Evolutionary conservation across 1,284 basidiomycete genomes (phyloP), one percentile per base, ranked within the genome.

Genomic region (Ceratobasidium sp.): DNA sequence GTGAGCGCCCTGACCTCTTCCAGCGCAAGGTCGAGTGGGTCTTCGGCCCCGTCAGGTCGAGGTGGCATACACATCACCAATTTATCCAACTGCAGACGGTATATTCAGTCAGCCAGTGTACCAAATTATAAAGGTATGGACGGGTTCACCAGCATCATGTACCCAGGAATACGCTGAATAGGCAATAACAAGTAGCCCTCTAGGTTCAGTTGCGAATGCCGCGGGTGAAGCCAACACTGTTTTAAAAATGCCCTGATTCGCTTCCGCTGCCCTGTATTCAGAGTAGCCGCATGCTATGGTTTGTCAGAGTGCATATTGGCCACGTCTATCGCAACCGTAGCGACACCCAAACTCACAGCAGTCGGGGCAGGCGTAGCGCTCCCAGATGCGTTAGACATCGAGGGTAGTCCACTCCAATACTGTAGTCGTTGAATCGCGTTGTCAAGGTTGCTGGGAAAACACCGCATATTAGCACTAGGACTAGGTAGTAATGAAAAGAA

Each of bases 111-210:
- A 6, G 28, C 13, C 5, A 30, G 14, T 6, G 28, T 26, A 14
- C 13, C 46, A 32, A 44, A 21, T 21, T 32, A 57, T 23, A 41
- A 14, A 49, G n/a, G n/a, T 49, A 64, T 47, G 58, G 69, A 35
- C 63, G 70, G 47, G 82, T 87, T 81, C 78, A 95, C 95, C 79
- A 99, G 85, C 74, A 99, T 83, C 77, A 93, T 91, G 84, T 99
- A 99, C 23, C 97, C 89, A 13, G 98, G 98, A 78, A 99, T 93
- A 61, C 97, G 90, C 81, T 99, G 97, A 28, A 99, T 92, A 44
- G 97, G 97, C 52, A 99, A 87, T 6, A 99, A 86, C 32, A 99
- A 83, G 80, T 99, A 99, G 8, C 92, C 93, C 83, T 99, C 96
- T 76, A 99, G 83, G 79, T 96, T 98, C 75, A 99, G 87, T 81